Evolutionary conservation across 108 stramenopile species (phyloP), one percentile per base, ranked within the genome.

Genomic region (Parmales sp.): DNA sequence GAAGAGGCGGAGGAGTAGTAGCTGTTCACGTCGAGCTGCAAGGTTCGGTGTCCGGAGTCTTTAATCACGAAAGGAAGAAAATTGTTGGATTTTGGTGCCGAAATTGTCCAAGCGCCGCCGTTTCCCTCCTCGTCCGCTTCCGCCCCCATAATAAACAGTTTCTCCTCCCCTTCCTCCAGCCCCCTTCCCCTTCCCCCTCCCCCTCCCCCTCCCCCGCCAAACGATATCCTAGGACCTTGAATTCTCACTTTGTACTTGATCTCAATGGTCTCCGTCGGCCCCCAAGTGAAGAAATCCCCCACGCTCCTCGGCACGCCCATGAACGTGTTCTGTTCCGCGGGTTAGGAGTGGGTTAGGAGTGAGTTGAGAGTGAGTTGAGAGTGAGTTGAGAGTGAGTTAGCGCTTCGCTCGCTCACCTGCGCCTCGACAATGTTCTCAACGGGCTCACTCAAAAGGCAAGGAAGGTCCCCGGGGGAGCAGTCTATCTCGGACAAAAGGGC

Each of bases 201-300:
- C 41, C 41, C 41, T 8, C 8, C 41, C 41, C 41, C 41, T 16
- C 41, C 41, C 41, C 11, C 8, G 16, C 41, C 41, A 11, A 34
- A 28, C 13, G 26, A 16, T 13, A 34, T 60, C 6, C 20, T 34
- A 5, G 29, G 29, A 13, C 36, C 54, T 4, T 11, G 18, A 34
- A 60, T 34, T 3, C 54, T 3, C 31, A 60, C 26, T 28, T 28
- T 34, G 54, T 60, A 54, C 38, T 75, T 72, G 23, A 71, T 63
- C 39, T 79, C 70, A 6, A 70, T 44, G 13, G 81, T 85, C 54
- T 80, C 39, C 6, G 82, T 82, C 0, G 86, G 88, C 63, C 76
- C 86, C 86, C 84, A 91, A 9, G 87, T 81, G 74, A 92, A 92
- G 66, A 90, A 88, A 72, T 87, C 82, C 2, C 86, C 83, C 3